Evolutionary conservation across 306 rosid species (phyloP), one percentile per base, ranked within the genome.

Genomic region (Corylus americana): DNA sequence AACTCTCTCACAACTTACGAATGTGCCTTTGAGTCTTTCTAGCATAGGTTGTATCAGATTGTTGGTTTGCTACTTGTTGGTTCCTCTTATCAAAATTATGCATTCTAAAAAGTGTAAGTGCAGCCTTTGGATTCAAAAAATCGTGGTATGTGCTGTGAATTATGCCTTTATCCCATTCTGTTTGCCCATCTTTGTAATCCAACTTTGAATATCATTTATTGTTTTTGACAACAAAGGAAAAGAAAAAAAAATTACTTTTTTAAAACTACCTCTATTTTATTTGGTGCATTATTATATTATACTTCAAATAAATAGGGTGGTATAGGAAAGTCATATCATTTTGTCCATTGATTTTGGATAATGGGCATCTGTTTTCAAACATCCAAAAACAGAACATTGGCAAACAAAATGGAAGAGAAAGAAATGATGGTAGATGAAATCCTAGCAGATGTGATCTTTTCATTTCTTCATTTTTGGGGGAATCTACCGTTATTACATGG

Each of bases 381-480:
- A 13, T 63, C 45, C 7, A 31, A 31, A 29, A 31, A 11, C 1
- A 25, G 67, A 25, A 5, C 5, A 42, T 42, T 5, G 45, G 45
- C 7, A 59, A 27, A 10, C 12, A 59, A 59, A 59, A 25, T 59
- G 67, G 37, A 59, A 25, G 67, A 59, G 12, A 20, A 59, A 10
- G 66, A 76, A 78, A 70, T 76, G 74, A 63, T 47, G 74, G 22
- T 77, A 20, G 81, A 77, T 74, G 80, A 86, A 78, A 44, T 73
- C 91, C 85, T 45, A 80, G 74, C 82, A 67, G 80, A 27, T 58
- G 64, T 35, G 78, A 80, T 64, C 4, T 42, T 42, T 42, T 42
- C 45, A 6, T 42, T 42, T 42, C 45, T 42, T 42, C 45, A 42
- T 5, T 42, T 42, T 42, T 42, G 1, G 45, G 45, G 45, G 45